These are phyloP conservation scores for Butyriboletus appendiculatus DNA, from an alignment of 1,284 basidiomycete species.

Conservation along the genomic window DNA sequence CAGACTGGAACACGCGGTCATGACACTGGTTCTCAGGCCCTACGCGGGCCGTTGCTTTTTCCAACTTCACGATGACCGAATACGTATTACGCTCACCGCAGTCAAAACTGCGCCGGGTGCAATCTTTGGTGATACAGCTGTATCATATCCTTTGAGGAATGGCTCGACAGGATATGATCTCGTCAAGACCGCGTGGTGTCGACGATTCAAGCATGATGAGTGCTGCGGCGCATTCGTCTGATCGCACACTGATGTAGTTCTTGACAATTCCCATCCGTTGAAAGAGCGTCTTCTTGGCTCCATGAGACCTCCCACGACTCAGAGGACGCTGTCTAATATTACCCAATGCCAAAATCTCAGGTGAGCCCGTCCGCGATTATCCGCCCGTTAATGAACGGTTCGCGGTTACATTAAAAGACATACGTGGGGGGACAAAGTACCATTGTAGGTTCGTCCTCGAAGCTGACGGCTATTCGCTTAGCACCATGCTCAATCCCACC, in stretches of 20 bases:
- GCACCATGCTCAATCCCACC: not conserved
- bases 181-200: not conserved
- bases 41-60: not conserved
- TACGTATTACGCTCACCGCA: too few relatives aligned
- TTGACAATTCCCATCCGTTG: slow-evolving; percentile 5
- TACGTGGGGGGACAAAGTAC: not conserved
- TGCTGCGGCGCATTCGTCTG: not conserved
- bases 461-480: slow-evolving; percentile 1
- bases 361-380: not conserved
- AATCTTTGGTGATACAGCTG: not conserved
- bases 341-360: not conserved
- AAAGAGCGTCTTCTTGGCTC: slow-evolving; percentile 1
- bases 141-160: not conserved
- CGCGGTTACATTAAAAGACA: not conserved
- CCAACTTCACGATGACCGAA: too few relatives aligned
- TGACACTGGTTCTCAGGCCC: slow-evolving; percentile 3
- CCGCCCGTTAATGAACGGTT: not conserved
- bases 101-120: not conserved
- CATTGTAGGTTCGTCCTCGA: not conserved
- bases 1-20: slow-evolving; percentile 11
- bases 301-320: slow-evolving; percentile 8
- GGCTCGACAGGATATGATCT: not conserved
- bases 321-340: not conserved
- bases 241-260: not conserved
- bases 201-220: not conserved